Conservation (phyloP, 2,329 filamentous ascomycete genomes). For the Fusarium begoniae region DNA sequence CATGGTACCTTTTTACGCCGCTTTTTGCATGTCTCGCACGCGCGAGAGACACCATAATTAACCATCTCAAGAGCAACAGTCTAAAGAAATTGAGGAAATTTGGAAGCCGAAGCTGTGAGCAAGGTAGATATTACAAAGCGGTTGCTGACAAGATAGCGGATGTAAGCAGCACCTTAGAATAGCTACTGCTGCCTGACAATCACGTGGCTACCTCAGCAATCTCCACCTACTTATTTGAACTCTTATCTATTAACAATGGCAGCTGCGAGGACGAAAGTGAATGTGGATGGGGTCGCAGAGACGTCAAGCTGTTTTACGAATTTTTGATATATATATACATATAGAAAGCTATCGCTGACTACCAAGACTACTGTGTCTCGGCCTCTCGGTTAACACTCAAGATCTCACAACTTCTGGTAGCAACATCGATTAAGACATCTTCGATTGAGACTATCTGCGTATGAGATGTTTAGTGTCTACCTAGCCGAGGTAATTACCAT, state of each 20-base stretch:
- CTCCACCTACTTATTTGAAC: background rate
- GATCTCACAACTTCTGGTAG: background rate
- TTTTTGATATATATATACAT: no score
- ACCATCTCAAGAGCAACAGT: background rate
- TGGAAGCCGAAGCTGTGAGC: background rate
- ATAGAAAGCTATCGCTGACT: background rate
- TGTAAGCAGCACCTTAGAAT: background rate
- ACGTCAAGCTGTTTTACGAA: fast-evolving
- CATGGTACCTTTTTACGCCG: conserved; percentile 4
- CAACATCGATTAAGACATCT: background rate
- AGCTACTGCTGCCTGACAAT: background rate
- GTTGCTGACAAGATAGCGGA: background rate
- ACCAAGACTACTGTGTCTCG: no score
- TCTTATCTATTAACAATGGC: background rate
- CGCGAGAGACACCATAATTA: conserved; percentile 6
- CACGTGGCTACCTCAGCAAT: background rate
- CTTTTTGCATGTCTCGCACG: conserved; percentile 9
- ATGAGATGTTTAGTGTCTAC: fast-evolving
- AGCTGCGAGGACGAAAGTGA: background rate
- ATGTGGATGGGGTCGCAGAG: background rate
- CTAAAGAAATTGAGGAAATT: fast-evolving
- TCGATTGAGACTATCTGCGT: no score
- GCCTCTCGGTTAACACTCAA: no score
- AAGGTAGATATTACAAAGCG: background rate
- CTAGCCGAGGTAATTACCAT: fast-evolving